Percentiles rank a stretch among this genome's conserved stretches.
These are phyloP conservation scores for Begonia masoniana DNA, from an alignment of 306 rosid genomes.

Conservation along the genomic window DNA sequence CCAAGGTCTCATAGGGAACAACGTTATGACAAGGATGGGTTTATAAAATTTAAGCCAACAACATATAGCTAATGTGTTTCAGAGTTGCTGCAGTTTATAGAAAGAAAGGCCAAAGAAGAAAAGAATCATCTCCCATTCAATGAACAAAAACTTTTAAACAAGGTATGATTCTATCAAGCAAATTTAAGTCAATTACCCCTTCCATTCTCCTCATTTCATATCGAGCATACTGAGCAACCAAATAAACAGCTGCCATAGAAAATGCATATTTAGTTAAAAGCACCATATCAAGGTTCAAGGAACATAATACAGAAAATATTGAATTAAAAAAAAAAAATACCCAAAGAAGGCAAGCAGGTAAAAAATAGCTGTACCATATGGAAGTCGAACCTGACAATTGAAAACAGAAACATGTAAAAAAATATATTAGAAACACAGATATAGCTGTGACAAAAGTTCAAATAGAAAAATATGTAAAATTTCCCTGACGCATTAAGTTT, in stretches of 20 bases:
- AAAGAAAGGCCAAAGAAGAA: too few relatives aligned
- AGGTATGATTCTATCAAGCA: too few relatives aligned
- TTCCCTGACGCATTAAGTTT: too few relatives aligned
- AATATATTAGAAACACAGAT: background rate
- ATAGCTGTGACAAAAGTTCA: too few relatives aligned
- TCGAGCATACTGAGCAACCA: constrained; percentile 87
- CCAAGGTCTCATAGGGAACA: too few relatives aligned
- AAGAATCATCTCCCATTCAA: too few relatives aligned
- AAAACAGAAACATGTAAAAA: constrained; percentile 14
- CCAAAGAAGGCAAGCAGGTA: constrained; percentile 81
- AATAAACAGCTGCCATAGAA: constrained; percentile 59
- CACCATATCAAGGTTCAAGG: constrained; percentile 2
- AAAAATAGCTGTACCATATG: constrained; percentile 79
- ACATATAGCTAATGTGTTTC: too few relatives aligned
- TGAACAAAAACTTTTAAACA: too few relatives aligned
- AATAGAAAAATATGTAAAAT: too few relatives aligned
- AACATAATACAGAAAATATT: background rate
- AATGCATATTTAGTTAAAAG: constrained; percentile 10
- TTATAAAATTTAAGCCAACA: too few relatives aligned
- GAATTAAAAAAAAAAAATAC: constrained; percentile 21
- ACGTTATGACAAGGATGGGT: too few relatives aligned
- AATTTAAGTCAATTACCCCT: constrained; percentile 25
- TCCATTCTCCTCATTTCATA: constrained; percentile 76
- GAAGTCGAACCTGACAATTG: constrained; percentile 66
- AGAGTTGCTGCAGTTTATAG: too few relatives aligned